A percentile compares a stretch with the other conserved stretches of the same genome.
Evolutionary conservation across 768 basidiomycete genomes (phyloP).

Genomic region (Tylopilus rubrobrunneus): DNA sequence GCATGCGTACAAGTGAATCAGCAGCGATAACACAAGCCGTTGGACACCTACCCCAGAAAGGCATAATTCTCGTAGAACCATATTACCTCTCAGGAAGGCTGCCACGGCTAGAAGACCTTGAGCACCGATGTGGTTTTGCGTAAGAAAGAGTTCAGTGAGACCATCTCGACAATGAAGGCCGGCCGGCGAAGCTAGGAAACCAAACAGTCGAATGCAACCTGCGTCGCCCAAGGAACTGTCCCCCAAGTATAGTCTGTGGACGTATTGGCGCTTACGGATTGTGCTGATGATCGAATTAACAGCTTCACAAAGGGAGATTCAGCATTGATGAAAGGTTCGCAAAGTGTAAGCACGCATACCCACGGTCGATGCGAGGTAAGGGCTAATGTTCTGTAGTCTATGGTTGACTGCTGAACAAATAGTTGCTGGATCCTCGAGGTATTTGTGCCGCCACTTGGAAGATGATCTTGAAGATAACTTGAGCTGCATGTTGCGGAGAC

Average conservation of each 20-base stretch:
- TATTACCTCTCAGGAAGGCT: constrained; percentile 47
- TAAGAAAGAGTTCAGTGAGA: constrained; percentile 55
- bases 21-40: neutral
- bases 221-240: constrained; percentile 56
- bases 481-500: constrained; percentile 21
- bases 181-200: constrained; percentile 46
- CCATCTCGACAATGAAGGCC: constrained; percentile 38
- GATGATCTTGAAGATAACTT: constrained; percentile 19
- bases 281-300: constrained; percentile 46
- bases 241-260: constrained; percentile 53
- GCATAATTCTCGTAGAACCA: constrained; percentile 44
- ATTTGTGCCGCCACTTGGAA: constrained; percentile 23
- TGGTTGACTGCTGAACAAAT: constrained; percentile 22
- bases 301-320: constrained; percentile 32
- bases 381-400: constrained; percentile 25
- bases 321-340: neutral
- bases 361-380: constrained; percentile 28
- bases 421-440: constrained; percentile 28
- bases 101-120: constrained; percentile 51
- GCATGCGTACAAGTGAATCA: constrained; percentile 13
- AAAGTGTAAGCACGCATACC: constrained; percentile 11
- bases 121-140: constrained; percentile 53
- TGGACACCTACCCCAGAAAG: constrained; percentile 51
- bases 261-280: constrained; percentile 42
- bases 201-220: constrained; percentile 52